Evolutionary conservation across 1,284 basidiomycete genomes (phyloP), one percentile per base, ranked within the genome.

Genomic region (Cutaneotrichosporon arboriforme): DNA sequence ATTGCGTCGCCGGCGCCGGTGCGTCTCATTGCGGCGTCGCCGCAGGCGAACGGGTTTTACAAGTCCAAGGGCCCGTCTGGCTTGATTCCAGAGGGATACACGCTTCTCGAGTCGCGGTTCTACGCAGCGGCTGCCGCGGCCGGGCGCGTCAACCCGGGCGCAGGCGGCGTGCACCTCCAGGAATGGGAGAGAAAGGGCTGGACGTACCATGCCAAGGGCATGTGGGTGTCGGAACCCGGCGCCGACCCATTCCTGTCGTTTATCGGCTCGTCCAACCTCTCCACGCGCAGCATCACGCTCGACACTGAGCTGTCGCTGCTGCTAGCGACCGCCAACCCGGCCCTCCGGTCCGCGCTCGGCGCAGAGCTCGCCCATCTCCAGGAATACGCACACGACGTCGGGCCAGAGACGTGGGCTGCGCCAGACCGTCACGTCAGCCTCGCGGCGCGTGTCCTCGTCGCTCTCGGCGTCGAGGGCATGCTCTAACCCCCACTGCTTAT

Each of bases 121-220:
- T 89, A 91, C 84, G 74, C 73, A 34, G 83, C 84, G 21, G 83
- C 88, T 31, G 73, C 76, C 43, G 70, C 67, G 44, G 78, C 81
- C 20, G 80, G 79, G 22, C 74, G 82, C 55, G 70, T 74, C 13
- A 83, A 80, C 60, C 72, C 51, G 61, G 63, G 35, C 56, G 58
- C 49, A 44, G 49, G 75, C 17, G 81, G 83, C 1, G 81, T 97
- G 18, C 79, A 84, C 55, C 78, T 98, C 54, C 80, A 79, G 55
- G 92, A 97, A 73, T 97, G 94, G 94, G 82, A 84, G 66, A 83
- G 82, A 59, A 75, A 81, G n/a, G 90, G 86, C 0, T 99, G 96
- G 96, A 98, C 94, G 0, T 99, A 98, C 76, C 94, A 99, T 67
- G 89, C 92, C 31, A 98, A 97, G 81, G 94, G 93, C 64, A 66